A percentile compares a stretch with the other conserved stretches of the same genome.
phyloP scores from a whole-genome alignment of 2,329 filamentous ascomycete genomes.

The Microdochium bolleyi region DNA sequence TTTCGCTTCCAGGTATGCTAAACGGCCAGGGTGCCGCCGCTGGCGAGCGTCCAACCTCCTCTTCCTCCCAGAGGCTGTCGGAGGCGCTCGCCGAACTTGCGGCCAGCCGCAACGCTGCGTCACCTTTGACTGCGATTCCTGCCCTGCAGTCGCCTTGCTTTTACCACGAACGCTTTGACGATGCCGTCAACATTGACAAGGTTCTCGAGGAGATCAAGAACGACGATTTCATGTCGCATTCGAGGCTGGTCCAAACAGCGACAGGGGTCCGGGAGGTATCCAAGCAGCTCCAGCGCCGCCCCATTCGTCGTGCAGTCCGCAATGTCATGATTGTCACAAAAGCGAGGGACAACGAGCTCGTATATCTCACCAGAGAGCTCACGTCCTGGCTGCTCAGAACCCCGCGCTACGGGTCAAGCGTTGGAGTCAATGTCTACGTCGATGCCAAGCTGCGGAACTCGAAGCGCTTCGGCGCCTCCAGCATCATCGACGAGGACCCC shows the following conservation, averaged over 20 bases:
- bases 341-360: slow-evolving; percentile 87
- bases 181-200: slow-evolving; percentile 89
- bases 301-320: slow-evolving; percentile 83
- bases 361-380: slow-evolving; percentile 80
- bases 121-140: slow-evolving; percentile 47
- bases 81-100: slow-evolving; percentile 46
- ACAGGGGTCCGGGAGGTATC: slow-evolving; percentile 93
- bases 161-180: slow-evolving; percentile 95
- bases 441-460: slow-evolving; percentile 87
- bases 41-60: slow-evolving; percentile 29
- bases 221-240: slow-evolving; percentile 87
- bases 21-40: slow-evolving; percentile 30
- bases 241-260: slow-evolving; percentile 87
- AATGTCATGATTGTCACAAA: slow-evolving; percentile 99
- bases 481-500: slow-evolving; percentile 64
- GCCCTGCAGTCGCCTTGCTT: slow-evolving; percentile 89
- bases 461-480: slow-evolving; percentile 74
- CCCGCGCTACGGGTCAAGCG: slow-evolving; percentile 77
- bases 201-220: slow-evolving; percentile 90
- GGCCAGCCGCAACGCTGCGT: slow-evolving; percentile 7
- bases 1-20: slow-evolving; percentile 54
- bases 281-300: slow-evolving; percentile 85
- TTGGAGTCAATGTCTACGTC: slow-evolving; percentile 98
- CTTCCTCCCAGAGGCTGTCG: slow-evolving; percentile 55
- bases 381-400: slow-evolving; percentile 82